Evolutionary conservation across 2,329 filamentous ascomycete genomes (phyloP), one percentile per base, ranked within the genome.

Genomic region (Trichoderma sp.): DNA sequence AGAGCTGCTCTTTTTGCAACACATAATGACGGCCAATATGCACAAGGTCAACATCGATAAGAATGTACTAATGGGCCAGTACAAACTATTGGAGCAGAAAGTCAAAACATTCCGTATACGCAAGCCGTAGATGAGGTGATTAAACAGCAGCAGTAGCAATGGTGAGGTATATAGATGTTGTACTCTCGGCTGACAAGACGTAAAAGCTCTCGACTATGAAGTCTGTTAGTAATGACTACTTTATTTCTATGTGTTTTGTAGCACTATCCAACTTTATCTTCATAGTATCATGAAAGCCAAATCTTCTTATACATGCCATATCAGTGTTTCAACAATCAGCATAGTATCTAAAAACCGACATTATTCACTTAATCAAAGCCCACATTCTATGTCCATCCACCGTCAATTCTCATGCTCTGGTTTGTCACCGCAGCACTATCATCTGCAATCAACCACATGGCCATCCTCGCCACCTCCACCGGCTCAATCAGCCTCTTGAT

Each of bases 11-110:
- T 82, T 85, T 78, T 76, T 80, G 74, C 75, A 80, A 36, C 86
- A 84, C 74, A 84, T 87, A 71, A 77, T 79, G 57, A 79, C 81
- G 57, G 79, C 81, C 4, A 85, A 85, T 1, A 82, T 85, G 28
- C 80, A 82, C 11, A 86, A 86, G 75, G 79, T 86, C 65, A 87
- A 87, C 72, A 83, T 87, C 2, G 86, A 87, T 71, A 83, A 82
- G 75, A 74, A 82, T 66, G 78, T 85, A 43, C 76, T 83, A 36
- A 80, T 82, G 34, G 80, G 79, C 30, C 82, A 83, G 63, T 80
- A 83, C 71, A 77, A 79, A 70, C 77, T 83, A 65, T 73, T 85
- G 30, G 76, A 78, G 65, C 75, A 79, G 28, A 78, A 81, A 24
- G 79, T 80, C 4, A 75, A 78, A 76, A 74, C 64, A 26, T 74